These are phyloP conservation scores for Sarocladiaceae sp. DNA, from an alignment of 2,329 filamentous ascomycete genomes.

Conservation along the genomic window DNA sequence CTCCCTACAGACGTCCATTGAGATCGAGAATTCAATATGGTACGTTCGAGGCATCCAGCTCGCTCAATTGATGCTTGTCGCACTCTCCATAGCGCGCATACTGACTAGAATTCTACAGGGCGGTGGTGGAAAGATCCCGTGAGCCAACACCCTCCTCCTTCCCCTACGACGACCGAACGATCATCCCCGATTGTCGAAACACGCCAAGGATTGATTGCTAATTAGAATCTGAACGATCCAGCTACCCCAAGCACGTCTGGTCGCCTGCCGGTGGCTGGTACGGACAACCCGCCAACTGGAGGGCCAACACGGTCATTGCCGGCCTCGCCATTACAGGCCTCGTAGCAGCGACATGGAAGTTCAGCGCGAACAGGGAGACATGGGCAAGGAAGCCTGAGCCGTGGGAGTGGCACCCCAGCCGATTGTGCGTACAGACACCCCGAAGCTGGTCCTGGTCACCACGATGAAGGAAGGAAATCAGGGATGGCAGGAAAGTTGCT, in stretches of 20 bases:
- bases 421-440: conserved; percentile 60
- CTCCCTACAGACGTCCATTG: conserved; percentile 25
- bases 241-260: conserved; percentile 99
- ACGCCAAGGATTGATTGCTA: conserved; percentile 1
- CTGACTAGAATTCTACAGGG: conserved; percentile 46
- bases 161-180: conserved; percentile 6
- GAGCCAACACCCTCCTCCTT: conserved; percentile 25
- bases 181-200: conserved; percentile 8
- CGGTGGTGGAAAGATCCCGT: conserved; percentile 65
- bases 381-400: conserved; percentile 71
- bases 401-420: conserved; percentile 74
- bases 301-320: conserved; percentile 77
- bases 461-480: conserved; percentile 4
- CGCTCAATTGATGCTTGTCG: neutral
- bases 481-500: no score
- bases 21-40: conserved; percentile 43
- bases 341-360: conserved; percentile 59
- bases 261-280: conserved; percentile 98
- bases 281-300: conserved; percentile 91
- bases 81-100: neutral
- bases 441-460: no score
- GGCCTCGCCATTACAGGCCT: conserved; percentile 62
- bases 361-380: conserved; percentile 68
- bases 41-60: conserved; percentile 24
- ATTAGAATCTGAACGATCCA: conserved; percentile 27